Percentiles rank a stretch among this genome's conserved stretches.
phyloP scores from a whole-genome alignment of 192 early-diverging fungal genomes.

The Rhizophagus prolifer region DNA sequence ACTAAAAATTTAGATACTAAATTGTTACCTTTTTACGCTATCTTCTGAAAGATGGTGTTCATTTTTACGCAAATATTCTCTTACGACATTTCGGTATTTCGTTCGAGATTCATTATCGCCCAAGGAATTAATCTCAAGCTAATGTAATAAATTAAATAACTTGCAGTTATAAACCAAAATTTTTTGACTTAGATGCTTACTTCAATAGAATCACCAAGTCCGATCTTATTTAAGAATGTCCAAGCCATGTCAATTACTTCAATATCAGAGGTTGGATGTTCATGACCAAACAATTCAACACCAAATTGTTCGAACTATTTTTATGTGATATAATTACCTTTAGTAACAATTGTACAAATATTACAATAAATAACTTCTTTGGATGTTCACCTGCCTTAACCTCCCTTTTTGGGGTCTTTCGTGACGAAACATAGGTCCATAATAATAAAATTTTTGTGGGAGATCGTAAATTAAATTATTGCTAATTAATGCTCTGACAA shows the following conservation, averaged over 20 bases:
- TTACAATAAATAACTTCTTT: neutral
- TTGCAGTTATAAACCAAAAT: neutral
- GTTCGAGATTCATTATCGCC: conserved; percentile 41
- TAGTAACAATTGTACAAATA: neutral
- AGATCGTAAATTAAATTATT: conserved; percentile 45
- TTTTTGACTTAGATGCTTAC: neutral
- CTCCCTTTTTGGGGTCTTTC: conserved; percentile 71
- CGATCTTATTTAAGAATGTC: conserved; percentile 44
- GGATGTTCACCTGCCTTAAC: conserved; percentile 49
- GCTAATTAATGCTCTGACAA: conserved; percentile 44
- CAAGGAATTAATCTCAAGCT: conserved; percentile 49
- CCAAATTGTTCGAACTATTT: conserved; percentile 71
- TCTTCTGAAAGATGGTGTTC: conserved; percentile 46
- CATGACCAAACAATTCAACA: conserved; percentile 55
- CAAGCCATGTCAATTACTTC: conserved; percentile 59
- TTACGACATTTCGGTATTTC: conserved; percentile 45
- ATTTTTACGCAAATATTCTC: conserved; percentile 45
- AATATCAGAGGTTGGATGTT: conserved; percentile 56
- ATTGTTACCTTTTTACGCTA: conserved; percentile 43
- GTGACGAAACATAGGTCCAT: conserved; percentile 69
- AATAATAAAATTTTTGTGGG: conserved; percentile 60
- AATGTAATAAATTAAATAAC: neutral
- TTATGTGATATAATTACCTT: neutral
- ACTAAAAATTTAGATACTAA: neutral
- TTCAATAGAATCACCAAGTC: conserved; percentile 34